Evolutionary conservation across 371 early-diverging fungal species (phyloP), one percentile per base, ranked within the genome.

Genomic region (Mortierella polycephala): DNA sequence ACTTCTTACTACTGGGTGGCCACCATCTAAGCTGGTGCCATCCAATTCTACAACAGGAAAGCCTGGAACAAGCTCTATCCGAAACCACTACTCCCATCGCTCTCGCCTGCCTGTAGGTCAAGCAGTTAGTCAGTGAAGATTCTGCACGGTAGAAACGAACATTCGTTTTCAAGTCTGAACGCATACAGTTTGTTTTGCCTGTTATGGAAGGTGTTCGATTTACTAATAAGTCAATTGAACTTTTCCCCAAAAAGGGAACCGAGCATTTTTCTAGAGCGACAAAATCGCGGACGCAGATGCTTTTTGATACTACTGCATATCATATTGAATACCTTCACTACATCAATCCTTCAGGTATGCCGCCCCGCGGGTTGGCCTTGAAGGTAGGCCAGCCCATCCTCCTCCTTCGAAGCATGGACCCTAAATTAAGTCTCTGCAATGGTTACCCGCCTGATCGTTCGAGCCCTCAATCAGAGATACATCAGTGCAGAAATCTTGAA

Each of bases 351-450:
- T 21, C 45, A 12, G 51, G 62, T 7, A n/a, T 65, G 1, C 53
- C 30, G 4, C 58, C 57, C 12, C 45, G 42, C 37, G 47, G 37
- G 16, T 46, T 66, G 20, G 1, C 16, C 3, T 50, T 71, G 0
- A 71, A 71, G 20, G 55, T 69, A 13, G 49, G 54, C 9, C 63
- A 69, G 46, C 70, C 70, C 12, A 54, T 69, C 49, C 56, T 69
- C 18, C 61, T 71, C 12, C 40, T 72, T 16, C 51, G 40, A 20
- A 63, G 59, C 16, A 63, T 59, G 64, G 45, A 59, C 12, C 45
- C 54, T 1, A 45, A 60, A 4, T 13, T 23, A 12, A 52, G 61
- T 13, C 42, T 71, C 14, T 71, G 30, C 66, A 46, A 62, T 65
- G 39, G 62, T 53, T 1, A 66, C 62, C 18, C 42, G 65, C 5